Evolutionary conservation across 2,329 filamentous ascomycete genomes (phyloP).

Genomic region (Trichoderma sp.): DNA sequence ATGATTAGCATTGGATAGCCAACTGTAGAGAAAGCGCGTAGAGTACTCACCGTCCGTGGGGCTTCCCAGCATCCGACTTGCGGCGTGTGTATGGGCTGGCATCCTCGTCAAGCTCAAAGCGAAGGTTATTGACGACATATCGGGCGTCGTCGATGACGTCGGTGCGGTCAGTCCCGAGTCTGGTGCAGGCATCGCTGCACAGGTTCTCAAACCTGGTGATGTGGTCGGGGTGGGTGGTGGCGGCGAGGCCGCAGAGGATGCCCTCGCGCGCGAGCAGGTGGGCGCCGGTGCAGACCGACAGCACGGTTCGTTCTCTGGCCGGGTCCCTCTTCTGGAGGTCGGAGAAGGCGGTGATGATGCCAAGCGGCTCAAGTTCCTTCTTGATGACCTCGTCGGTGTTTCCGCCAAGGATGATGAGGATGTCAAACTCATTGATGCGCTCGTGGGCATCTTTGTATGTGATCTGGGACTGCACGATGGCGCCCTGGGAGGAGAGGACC

Average conservation of each 20-base stretch:
- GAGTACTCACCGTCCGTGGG: slow-evolving; percentile 58
- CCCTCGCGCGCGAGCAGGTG: slow-evolving; percentile 77
- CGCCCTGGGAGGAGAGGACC: slow-evolving; percentile 63
- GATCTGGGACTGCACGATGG: slow-evolving; percentile 73
- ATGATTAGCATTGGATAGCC: slow-evolving; percentile 16
- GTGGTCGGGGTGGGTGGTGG: slow-evolving; percentile 80
- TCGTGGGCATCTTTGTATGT: slow-evolving; percentile 78
- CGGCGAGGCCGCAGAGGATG: slow-evolving; percentile 75
- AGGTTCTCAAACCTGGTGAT: slow-evolving; percentile 80
- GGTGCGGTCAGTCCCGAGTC: slow-evolving; percentile 73
- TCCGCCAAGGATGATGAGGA: slow-evolving; percentile 77
- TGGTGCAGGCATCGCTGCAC: slow-evolving; percentile 71
- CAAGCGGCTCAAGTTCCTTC: slow-evolving; percentile 67
- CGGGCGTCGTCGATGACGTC: slow-evolving; percentile 79
- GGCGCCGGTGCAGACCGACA: slow-evolving; percentile 78
- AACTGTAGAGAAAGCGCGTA: background rate
- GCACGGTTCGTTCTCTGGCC: slow-evolving; percentile 75
- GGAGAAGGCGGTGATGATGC: slow-evolving; percentile 73
- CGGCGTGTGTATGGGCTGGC: slow-evolving; percentile 82
- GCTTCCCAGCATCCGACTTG: slow-evolving; percentile 67
- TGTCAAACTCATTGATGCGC: slow-evolving; percentile 73
- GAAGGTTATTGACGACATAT: slow-evolving; percentile 89
- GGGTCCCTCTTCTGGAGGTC: slow-evolving; percentile 81
- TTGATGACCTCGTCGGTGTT: slow-evolving; percentile 65
- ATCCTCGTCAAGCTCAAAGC: slow-evolving; percentile 81